Percentiles rank a stretch among this genome's conserved stretches.
These are phyloP conservation scores for Mimosa bimucronata DNA, from an alignment of 306 rosid species.

Conservation along the genomic window DNA sequence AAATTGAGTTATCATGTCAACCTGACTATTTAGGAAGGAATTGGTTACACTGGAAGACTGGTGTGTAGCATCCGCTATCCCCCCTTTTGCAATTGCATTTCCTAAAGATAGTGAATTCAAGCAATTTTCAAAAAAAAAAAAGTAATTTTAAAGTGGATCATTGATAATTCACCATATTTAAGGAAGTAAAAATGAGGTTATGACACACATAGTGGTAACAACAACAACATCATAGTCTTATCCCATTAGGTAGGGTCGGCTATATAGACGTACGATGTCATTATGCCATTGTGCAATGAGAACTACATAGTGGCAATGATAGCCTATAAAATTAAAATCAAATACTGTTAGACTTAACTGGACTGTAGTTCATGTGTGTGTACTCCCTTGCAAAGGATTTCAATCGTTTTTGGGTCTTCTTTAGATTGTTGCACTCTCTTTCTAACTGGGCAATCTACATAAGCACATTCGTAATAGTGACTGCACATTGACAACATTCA, in stretches of 20 bases:
- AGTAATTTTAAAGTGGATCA: too few species aligned
- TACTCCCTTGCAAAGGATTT: background rate
- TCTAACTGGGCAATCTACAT: background rate
- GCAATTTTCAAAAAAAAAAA: too few species aligned
- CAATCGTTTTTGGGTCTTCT: background rate
- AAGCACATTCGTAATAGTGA: background rate
- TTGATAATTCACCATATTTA: too few species aligned
- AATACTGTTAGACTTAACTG: background rate
- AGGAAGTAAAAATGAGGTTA: too few species aligned
- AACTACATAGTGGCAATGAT: too few species aligned
- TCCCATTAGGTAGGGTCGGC: too few species aligned
- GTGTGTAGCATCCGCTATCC: background rate
- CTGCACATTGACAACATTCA: background rate
- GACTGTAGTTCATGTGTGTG: background rate
- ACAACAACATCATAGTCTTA: too few species aligned
- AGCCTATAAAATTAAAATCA: background rate
- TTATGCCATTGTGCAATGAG: too few species aligned
- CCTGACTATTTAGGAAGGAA: background rate
- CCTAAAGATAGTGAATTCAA: too few species aligned
- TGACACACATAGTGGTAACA: too few species aligned
- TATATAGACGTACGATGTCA: too few species aligned
- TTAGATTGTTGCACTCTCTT: background rate
- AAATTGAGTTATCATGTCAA: background rate
- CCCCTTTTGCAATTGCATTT: background rate
- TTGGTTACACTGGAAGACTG: background rate